Base-by-base conservation (phyloP, 805 yeast species). In the Starmerella bombi region DNA sequence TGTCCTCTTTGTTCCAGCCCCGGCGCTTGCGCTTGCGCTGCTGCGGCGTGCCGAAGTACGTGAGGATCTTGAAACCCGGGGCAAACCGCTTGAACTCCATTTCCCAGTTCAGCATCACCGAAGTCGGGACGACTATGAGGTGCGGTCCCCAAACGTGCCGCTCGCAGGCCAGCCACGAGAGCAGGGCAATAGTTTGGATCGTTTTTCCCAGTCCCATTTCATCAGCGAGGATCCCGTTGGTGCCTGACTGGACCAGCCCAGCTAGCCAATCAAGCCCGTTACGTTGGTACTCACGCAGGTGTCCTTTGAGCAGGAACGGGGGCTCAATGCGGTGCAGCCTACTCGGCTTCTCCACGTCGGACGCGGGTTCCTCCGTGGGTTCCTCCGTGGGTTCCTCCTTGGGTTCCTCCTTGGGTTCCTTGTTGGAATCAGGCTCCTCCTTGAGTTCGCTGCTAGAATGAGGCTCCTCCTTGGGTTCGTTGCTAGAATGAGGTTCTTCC, bases 81-180 rank as follows among this genome's bases (percentile, higher is more conserved):
- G 96, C 96, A 66, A 91, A 91, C 53, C 94, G 74, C 55, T 93
- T 91, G 63, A 91, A 86, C 56, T 91, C 99, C 96, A 93, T 88
- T 59, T 91, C 99, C 99, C 99, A 91, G 56, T 91, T 91, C 40
- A 91, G 72, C 77, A 91, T 77, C 6, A 91, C 99, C 14, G 95
- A 83, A 0, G 99, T 91, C 3, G 99, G 99, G 4, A 91, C 99
- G 44, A 91, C 77, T 61, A 91, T 86, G 40, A 91, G 65, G 64
- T 91, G 99, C 0, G 98, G 99, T 0, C 98, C 98, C 99, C 99
- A 91, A 15, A 79, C 73, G 44, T 82, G 80, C 54, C 86, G 86
- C 52, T 80, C 94, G 53, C 95, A 84, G 0, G 99, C 98, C 38
- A 91, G 64, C 58, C 86, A 86, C 0, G 93, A 69, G 16, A 91